Evolutionary conservation across 257 asterid genomes (phyloP).

Genomic region (Sherardia arvensis): DNA sequence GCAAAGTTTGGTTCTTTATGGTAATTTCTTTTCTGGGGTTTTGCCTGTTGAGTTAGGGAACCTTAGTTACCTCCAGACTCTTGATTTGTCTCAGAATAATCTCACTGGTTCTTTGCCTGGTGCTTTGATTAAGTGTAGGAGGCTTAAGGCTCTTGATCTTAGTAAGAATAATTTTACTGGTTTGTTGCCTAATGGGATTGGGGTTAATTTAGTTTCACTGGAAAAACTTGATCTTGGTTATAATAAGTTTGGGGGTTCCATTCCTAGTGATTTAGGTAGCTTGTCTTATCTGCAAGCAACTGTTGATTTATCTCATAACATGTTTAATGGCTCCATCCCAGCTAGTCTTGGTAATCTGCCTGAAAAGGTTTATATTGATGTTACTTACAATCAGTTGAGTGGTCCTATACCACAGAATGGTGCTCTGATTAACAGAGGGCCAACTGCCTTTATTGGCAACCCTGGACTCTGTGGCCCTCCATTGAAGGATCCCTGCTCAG

Average conservation of each 20-base stretch:
- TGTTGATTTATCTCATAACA: conserved; percentile 67
- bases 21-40: conserved; percentile 59
- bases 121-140: conserved; percentile 43
- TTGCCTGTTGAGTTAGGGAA: conserved; percentile 59
- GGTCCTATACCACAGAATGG: conserved; percentile 94
- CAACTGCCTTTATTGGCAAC: conserved; percentile 91
- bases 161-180: conserved; percentile 58
- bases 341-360: conserved; percentile 77
- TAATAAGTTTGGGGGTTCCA: conserved; percentile 48
- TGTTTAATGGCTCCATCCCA: conserved; percentile 66
- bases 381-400: conserved; percentile 53
- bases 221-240: conserved; percentile 60
- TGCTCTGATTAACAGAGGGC: conserved; percentile 73
- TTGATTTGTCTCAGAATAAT: conserved; percentile 63
- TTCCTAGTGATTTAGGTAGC: conserved; percentile 63
- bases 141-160: conserved; percentile 49
- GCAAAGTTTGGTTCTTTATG: conserved; percentile 82
- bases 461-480: conserved; percentile 90
- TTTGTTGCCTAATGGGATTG: conserved; percentile 48
- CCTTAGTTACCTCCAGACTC: conserved; percentile 48
- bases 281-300: conserved; percentile 64
- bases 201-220: conserved; percentile 44
- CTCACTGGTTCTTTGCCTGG: conserved; percentile 60
- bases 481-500: conserved; percentile 51
- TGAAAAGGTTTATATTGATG: conserved; percentile 79